A percentile compares a stretch with the other conserved stretches of the same genome.
phyloP scores from a whole-genome alignment of 495 filamentous ascomycete genomes.

The Aspergillus wentii region DNA sequence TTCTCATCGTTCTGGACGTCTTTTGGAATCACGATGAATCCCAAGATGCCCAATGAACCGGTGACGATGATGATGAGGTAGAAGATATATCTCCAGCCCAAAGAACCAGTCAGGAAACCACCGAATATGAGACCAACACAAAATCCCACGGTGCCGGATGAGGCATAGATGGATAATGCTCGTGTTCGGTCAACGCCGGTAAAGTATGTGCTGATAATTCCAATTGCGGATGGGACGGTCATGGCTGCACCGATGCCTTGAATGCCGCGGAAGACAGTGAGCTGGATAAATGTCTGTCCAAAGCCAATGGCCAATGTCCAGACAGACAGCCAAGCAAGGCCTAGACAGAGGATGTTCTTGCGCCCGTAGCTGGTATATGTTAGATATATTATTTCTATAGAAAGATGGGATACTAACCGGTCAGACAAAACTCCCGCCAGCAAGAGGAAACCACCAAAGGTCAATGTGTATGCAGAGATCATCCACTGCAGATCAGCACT shows the following conservation, averaged over 20 bases:
- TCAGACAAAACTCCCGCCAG: conserved; percentile 31
- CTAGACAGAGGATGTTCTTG: conserved; percentile 29
- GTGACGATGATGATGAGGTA: conserved; percentile 31
- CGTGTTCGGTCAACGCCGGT: conserved; percentile 29
- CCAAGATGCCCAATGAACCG: conserved; percentile 20
- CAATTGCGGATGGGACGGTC: conserved; percentile 34
- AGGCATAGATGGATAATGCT: conserved; percentile 30
- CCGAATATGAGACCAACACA: conserved; percentile 32
- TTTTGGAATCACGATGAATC: conserved; percentile 28
- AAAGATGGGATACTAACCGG: conserved; percentile 15
- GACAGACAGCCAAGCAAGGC: conserved; percentile 27
- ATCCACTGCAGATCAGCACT: conserved; percentile 34
- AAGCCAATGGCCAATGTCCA: conserved; percentile 35
- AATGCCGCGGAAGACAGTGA: conserved; percentile 30
- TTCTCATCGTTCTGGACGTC: conserved; percentile 14
- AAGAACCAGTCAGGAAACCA: conserved; percentile 30
- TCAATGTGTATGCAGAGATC: conserved; percentile 34
- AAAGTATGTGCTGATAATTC: conserved; percentile 36
- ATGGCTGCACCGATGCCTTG: conserved; percentile 33
- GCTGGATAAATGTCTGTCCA: conserved; percentile 29
- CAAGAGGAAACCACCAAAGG: conserved; percentile 31
- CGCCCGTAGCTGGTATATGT: conserved; percentile 25
- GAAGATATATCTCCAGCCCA: conserved; percentile 35
- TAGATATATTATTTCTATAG: not conserved
- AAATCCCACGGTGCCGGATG: conserved; percentile 32